phyloP scores from a whole-genome alignment of 2,329 filamentous ascomycete species.

The Thelonectria discophora region DNA sequence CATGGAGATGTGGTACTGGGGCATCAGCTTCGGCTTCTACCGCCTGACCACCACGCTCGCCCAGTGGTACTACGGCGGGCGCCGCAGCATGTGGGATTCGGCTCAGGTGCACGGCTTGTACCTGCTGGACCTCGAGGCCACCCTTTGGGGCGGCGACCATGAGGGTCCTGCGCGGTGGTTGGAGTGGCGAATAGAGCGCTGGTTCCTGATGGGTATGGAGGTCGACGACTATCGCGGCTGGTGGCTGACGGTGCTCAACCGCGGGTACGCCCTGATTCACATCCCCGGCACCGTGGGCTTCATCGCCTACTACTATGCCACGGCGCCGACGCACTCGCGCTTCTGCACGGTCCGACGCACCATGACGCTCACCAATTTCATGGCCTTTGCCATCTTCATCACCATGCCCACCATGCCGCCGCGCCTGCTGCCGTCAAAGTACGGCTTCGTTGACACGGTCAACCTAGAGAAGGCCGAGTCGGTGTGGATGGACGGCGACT shows the following conservation, averaged over 20 bases:
- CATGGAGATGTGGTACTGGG: conserved; percentile 77
- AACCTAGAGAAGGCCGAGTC: conserved; percentile 50
- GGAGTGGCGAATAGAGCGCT: conserved; percentile 42
- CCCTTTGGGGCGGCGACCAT: conserved; percentile 53
- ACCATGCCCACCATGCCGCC: conserved; percentile 67
- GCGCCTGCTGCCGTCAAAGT: conserved; percentile 64
- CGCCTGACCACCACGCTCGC: conserved; percentile 64
- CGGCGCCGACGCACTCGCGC: conserved; percentile 67
- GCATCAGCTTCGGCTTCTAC: conserved; percentile 70
- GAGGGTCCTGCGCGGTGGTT: conserved; percentile 54
- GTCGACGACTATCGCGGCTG: conserved; percentile 44
- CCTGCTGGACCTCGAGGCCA: conserved; percentile 61
- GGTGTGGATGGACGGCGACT: conserved; percentile 71
- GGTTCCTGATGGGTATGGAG: conserved; percentile 64
- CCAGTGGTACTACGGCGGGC: conserved; percentile 60
- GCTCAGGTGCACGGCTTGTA: conserved; percentile 62
- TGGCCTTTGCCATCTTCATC: conserved; percentile 65
- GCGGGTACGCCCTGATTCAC: conserved; percentile 76
- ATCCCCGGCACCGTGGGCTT: conserved; percentile 77
- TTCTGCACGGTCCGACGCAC: conserved; percentile 63
- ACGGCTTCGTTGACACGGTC: conserved; percentile 64
- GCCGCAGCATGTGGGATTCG: conserved; percentile 56
- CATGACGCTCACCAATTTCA: conserved; percentile 64
- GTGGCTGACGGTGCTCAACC: conserved; percentile 71
- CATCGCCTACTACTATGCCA: conserved; percentile 67